Conservation (phyloP, 2,329 filamentous ascomycete genomes). For the Phoma sp. region DNA sequence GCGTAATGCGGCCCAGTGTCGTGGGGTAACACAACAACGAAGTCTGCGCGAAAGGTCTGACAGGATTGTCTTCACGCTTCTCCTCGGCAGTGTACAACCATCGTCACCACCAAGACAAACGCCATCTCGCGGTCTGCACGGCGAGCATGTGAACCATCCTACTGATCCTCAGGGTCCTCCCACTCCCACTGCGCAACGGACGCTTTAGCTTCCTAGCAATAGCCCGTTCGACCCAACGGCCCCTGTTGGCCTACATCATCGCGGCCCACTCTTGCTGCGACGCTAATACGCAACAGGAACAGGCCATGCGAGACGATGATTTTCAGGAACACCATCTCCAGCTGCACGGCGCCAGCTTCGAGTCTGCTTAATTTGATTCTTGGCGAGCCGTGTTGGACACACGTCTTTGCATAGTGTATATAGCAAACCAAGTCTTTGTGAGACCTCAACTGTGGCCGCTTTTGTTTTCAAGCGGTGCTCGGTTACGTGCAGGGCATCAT, state of each 20-base stretch:
- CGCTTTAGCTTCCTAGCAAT: neutral
- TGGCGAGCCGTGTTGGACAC: too few species aligned
- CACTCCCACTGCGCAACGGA: neutral
- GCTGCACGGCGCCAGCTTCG: neutral
- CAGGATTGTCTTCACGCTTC: neutral
- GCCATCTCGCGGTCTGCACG: neutral
- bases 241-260: constrained; percentile 12
- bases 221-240: neutral
- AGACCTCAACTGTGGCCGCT: neutral
- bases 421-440: too few species aligned
- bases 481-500: neutral
- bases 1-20: neutral
- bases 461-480: neutral
- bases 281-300: constrained; percentile 8
- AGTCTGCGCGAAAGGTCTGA: neutral
- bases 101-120: neutral
- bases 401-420: too few species aligned
- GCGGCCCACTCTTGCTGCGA: constrained; percentile 2
- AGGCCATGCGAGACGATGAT: constrained; percentile 7
- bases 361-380: too few species aligned
- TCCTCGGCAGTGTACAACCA: neutral
- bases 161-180: constrained; percentile 10
- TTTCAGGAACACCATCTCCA: constrained; percentile 15
- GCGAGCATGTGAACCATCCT: neutral
- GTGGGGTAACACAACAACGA: constrained; percentile 11